Percentiles rank a stretch among this genome's conserved stretches.
These are phyloP conservation scores for Ophiosphaerella korrae DNA, from an alignment of 2,329 filamentous ascomycete species.

Conservation along the genomic window DNA sequence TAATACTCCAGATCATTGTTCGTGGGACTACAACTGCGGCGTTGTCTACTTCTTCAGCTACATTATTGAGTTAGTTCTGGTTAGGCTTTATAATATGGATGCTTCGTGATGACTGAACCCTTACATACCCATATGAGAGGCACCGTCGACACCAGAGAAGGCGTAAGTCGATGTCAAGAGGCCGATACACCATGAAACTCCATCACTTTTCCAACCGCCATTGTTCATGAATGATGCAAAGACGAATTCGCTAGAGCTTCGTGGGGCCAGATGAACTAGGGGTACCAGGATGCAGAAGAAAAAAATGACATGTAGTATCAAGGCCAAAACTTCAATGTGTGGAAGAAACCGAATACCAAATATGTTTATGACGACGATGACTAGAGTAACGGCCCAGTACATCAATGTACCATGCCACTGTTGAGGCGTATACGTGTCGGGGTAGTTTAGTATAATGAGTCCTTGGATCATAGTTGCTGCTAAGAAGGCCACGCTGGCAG, in stretches of 20 bases:
- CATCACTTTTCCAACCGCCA: conserved; percentile 49
- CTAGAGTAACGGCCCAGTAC: conserved; percentile 47
- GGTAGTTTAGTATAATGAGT: no score
- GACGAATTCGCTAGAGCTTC: conserved; percentile 26
- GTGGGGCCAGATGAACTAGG: conserved; percentile 13
- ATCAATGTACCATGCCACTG: conserved; percentile 55
- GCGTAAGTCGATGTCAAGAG: conserved; percentile 39
- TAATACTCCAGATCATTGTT: conserved; percentile 39
- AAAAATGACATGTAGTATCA: conserved; percentile 54
- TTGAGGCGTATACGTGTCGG: no score
- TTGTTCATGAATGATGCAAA: conserved; percentile 49
- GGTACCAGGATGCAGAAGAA: conserved; percentile 54
- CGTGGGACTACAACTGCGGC: conserved; percentile 30
- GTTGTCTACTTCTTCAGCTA: conserved; percentile 30
- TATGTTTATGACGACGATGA: conserved; percentile 49
- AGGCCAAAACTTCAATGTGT: conserved; percentile 50
- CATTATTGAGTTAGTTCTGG: background rate
- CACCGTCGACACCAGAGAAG: conserved; percentile 21
- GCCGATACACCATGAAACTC: conserved; percentile 38
- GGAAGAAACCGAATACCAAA: conserved; percentile 49
- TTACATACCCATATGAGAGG: conserved; percentile 2
- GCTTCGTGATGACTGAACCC: background rate
- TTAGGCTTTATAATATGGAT: no score
- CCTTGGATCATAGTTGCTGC: no score
- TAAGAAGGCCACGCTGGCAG: no score